These are phyloP conservation scores for Backusella australiensis DNA, from an alignment of 192 early-diverging fungal species.

Conservation along the genomic window DNA sequence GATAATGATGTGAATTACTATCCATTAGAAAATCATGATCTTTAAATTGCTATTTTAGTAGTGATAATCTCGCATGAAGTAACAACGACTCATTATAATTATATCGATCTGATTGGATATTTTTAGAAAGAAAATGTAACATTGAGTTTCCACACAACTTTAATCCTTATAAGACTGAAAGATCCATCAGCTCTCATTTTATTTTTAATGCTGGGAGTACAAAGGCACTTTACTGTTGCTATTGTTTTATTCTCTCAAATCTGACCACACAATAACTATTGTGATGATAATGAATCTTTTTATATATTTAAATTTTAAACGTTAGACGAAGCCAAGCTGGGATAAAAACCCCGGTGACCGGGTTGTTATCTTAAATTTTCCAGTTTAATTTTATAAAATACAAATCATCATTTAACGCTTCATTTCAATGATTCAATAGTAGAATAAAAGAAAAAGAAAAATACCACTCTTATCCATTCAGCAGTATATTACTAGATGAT, in stretches of 20 bases:
- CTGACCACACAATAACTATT: neutral
- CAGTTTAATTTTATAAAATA: neutral
- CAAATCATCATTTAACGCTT: neutral
- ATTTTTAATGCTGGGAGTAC: neutral
- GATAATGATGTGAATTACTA: neutral
- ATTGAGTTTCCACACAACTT: neutral
- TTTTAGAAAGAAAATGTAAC: neutral
- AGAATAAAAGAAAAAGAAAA: neutral
- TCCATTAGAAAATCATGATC: neutral
- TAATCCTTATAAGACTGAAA: neutral
- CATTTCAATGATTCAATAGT: neutral
- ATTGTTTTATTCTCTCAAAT: neutral
- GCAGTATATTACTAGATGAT: neutral
- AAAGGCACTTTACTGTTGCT: neutral
- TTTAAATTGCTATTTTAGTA: constrained; percentile 14
- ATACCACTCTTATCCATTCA: neutral
- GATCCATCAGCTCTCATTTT: neutral
- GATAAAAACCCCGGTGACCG: neutral
- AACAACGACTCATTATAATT: constrained; percentile 12
- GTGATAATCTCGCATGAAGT: constrained; percentile 21
- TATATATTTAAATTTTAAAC: neutral
- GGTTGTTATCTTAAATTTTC: neutral
- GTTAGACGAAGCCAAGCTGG: neutral
- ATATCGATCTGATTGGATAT: neutral
- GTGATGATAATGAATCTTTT: neutral